Evolutionary conservation across 2,329 filamentous ascomycete genomes (phyloP).

Genomic region (Fusarium caatingaense): DNA sequence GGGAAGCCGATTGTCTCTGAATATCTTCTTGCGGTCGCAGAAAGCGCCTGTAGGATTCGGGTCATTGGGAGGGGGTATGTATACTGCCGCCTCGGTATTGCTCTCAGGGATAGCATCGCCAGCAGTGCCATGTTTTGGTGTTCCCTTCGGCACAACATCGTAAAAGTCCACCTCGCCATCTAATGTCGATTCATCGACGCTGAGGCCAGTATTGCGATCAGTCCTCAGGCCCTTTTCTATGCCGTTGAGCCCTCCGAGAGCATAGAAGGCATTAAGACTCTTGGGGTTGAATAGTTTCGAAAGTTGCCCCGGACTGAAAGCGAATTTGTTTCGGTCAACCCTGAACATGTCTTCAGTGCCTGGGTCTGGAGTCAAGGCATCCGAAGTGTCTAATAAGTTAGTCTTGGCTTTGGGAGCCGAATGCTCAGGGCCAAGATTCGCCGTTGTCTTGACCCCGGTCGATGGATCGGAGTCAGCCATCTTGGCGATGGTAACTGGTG

Average conservation of each 20-base stretch:
- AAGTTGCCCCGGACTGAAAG: conserved; percentile 84
- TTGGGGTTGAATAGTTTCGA: conserved; percentile 85
- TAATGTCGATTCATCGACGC: conserved; percentile 73
- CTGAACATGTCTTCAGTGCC: conserved; percentile 78
- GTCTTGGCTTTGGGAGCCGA: conserved; percentile 23
- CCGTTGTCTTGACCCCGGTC: conserved; percentile 26
- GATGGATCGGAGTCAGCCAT: conserved; percentile 31
- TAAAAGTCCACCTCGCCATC: conserved; percentile 76
- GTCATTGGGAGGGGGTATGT: conserved; percentile 43
- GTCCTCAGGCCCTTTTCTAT: conserved; percentile 79
- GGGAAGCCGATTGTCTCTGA: conserved; percentile 72
- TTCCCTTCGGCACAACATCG: conserved; percentile 61
- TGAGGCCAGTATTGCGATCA: conserved; percentile 72
- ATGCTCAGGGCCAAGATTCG: conserved; percentile 10
- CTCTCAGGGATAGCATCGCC: conserved; percentile 49
- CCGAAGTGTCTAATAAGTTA: conserved; percentile 42
- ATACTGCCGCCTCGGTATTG: conserved; percentile 41
- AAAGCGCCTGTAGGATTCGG: conserved; percentile 39
- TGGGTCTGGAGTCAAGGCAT: conserved; percentile 64
- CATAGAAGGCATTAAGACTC: conserved; percentile 78
- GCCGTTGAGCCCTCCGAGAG: conserved; percentile 77
- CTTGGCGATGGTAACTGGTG: conserved; percentile 27
- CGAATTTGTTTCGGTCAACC: conserved; percentile 82
- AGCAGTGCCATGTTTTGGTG: conserved; percentile 50
- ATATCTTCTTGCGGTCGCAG: conserved; percentile 54